Conservation (phyloP, 1,284 basidiomycete genomes). For the Baeospora myosura region DNA sequence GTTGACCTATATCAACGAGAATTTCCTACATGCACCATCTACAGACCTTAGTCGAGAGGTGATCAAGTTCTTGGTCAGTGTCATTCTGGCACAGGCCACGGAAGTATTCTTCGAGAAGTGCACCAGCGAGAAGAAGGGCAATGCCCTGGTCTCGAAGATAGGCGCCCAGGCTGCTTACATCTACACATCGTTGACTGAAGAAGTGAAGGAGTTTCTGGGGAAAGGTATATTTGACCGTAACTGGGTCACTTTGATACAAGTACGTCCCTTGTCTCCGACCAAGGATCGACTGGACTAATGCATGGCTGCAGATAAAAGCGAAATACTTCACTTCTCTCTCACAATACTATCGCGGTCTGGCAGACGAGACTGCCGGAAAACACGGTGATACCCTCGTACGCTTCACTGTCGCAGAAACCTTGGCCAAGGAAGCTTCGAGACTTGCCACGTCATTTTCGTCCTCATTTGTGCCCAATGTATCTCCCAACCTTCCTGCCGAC, state of each 20-base stretch:
- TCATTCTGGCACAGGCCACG: conserved; percentile 89
- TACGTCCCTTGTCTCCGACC: not conserved
- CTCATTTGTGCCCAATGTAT: conserved; percentile 65
- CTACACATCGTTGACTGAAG: conserved; percentile 78
- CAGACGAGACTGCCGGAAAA: conserved; percentile 71
- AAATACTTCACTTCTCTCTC: conserved; percentile 85
- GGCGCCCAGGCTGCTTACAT: conserved; percentile 78
- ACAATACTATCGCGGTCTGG: conserved; percentile 81
- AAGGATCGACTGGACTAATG: not conserved
- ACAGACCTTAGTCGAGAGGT: conserved; percentile 93
- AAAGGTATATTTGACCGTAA: conserved; percentile 95
- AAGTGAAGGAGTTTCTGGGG: conserved; percentile 92
- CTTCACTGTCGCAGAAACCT: conserved; percentile 69
- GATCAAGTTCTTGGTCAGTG: conserved; percentile 82
- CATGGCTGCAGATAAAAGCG: conserved; percentile 66
- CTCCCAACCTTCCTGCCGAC: conserved; percentile 85
- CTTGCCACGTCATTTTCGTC: conserved; percentile 67
- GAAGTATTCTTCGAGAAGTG: conserved; percentile 97
- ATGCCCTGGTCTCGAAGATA: conserved; percentile 77
- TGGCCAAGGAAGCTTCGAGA: conserved; percentile 81
- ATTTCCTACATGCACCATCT: conserved; percentile 97
- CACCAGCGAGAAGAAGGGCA: conserved; percentile 82
- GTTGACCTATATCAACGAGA: conserved; percentile 99
- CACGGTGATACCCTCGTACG: conserved; percentile 86
- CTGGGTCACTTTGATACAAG: conserved; percentile 85